Evolutionary conservation across 2,329 filamentous ascomycete species (phyloP), one percentile per base, ranked within the genome.

Genomic region (Pseudopyrenochaeta lycopersici): DNA sequence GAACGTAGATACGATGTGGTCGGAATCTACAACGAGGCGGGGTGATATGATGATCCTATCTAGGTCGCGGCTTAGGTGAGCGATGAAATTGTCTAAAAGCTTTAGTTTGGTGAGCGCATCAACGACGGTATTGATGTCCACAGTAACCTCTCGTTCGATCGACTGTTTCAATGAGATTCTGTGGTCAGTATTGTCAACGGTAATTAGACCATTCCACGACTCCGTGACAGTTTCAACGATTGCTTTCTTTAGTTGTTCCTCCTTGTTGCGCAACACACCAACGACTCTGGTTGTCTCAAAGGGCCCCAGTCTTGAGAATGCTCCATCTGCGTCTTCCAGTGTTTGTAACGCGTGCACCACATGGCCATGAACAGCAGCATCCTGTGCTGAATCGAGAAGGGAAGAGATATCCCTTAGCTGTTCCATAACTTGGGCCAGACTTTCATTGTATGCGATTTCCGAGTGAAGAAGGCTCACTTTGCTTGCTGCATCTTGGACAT

Each of bases 151-250:
- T 42, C 61, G 60, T 62, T 84, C 72, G 21, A 81, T 76, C 15
- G 75, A 76, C 11, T 82, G 78, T 21, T 78, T 79, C 30, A 96
- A 82, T 0, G 79, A 82, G 7, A 95, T 76, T 40, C 76, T 81
- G 7, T 80, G 78, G 7, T 79, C 75, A 18, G 84, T 78, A 1
- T 80, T 73, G 66, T 94, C 85, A 15, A 92, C 76, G 1, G 81
- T 76, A 11, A 96, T 78, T 38, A 94, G 78, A 0, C 82, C 79
- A 52, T 84, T 84, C 91, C 92, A 97, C n/a, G 88, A 83, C 49
- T 82, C 80, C 38, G 85, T 84, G 33, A 95, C 83, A 7, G 85
- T 84, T 35, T 89, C 84, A 52, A 87, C 84, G 18, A 95, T 83
- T 17, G 84, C 81, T 2, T 84, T 82, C 57, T 88, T 88, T 51